Percentiles rank a stretch among this genome's conserved stretches.
Evolutionary conservation across 345 rosid genomes (phyloP).

Genomic region (Hirschfeldia incana): DNA sequence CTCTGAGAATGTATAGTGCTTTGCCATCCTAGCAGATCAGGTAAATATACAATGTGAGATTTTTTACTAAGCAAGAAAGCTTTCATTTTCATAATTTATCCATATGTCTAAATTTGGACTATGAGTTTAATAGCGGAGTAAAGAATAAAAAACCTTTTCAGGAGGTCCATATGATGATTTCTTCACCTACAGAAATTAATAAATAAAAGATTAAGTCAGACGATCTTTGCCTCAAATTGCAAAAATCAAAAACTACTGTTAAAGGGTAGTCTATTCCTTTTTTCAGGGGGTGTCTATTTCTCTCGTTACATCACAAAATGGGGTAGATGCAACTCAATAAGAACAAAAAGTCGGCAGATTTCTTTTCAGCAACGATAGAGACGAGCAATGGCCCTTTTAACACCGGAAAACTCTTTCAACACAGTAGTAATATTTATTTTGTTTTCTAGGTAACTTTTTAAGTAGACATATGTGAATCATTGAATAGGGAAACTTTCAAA

Average conservation of each 20-base stretch:
- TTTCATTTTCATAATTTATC: conserved; percentile 16
- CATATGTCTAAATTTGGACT: conserved; percentile 4
- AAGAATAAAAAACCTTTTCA: conserved; percentile 50
- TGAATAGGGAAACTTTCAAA: neutral
- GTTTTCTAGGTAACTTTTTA: conserved; percentile 1
- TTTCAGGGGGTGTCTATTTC: neutral
- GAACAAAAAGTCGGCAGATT: neutral
- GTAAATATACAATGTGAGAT: neutral
- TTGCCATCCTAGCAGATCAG: conserved; percentile 58
- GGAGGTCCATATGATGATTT: conserved; percentile 44
- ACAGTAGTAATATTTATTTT: neutral
- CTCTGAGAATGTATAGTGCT: conserved; percentile 63
- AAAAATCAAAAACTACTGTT: conserved; percentile 3
- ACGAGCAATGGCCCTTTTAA: conserved; percentile 5
- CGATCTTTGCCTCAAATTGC: conserved; percentile 2
- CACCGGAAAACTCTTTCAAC: neutral
- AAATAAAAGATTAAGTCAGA: neutral
- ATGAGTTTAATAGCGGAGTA: conserved; percentile 10
- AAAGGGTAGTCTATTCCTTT: conserved; percentile 4
- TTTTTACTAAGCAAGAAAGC: neutral
- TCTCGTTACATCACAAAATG: neutral
- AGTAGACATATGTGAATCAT: conserved; percentile 8
- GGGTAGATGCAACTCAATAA: neutral
- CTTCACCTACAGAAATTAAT: conserved; percentile 55
- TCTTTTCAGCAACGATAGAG: conserved; percentile 4